Evolutionary conservation across 2,329 filamentous ascomycete species (phyloP), one percentile per base, ranked within the genome.

Genomic region (Triangularia verruculosa): DNA sequence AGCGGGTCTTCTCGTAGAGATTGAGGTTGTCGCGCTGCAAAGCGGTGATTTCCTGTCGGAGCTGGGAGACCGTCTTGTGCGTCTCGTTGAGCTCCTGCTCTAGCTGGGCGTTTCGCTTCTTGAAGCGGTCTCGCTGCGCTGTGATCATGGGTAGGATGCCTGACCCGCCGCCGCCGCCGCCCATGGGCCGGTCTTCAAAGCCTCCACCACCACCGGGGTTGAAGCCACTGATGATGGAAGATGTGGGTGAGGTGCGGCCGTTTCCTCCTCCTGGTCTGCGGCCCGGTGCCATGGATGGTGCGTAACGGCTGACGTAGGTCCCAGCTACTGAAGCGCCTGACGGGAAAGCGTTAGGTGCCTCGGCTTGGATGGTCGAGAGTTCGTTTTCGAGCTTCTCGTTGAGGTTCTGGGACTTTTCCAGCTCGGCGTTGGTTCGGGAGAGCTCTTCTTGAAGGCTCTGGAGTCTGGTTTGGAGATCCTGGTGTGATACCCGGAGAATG

Each of bases 121-220:
- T 98, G 85, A 98, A 99, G 59, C 95, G 92, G 78, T 99, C 95
- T 66, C 95, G 89, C 78, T 99, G 96, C 1, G 96, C 95, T 32
- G 95, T 97, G 59, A 99, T 91, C 96, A 99, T 99, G 32, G 95
- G 96, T 24, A 99, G 81, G 68, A 99, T 97, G 12, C 93, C 92
- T 0, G 91, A 91, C 1, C 92, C 91, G 61, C 91, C 83, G 30
- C 90, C 90, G 61, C 89, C 83, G 8, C 88, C 82, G 15, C 51
- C 51, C 22, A 27, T 28, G 55, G 92, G 90, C 15, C 82, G 79
- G 43, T 68, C 68, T 47, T 63, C 39, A 25, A 43, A 56, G 24
- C 25, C 24, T 5, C 34, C 39, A 78, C 34, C 39, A 78, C 80
- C 80, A 52, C 86, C 83, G 22, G 90, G 88, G 72, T 96, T 91